phyloP scores from a whole-genome alignment of 768 basidiomycete genomes.

The Kwoniella botswanensis region DNA sequence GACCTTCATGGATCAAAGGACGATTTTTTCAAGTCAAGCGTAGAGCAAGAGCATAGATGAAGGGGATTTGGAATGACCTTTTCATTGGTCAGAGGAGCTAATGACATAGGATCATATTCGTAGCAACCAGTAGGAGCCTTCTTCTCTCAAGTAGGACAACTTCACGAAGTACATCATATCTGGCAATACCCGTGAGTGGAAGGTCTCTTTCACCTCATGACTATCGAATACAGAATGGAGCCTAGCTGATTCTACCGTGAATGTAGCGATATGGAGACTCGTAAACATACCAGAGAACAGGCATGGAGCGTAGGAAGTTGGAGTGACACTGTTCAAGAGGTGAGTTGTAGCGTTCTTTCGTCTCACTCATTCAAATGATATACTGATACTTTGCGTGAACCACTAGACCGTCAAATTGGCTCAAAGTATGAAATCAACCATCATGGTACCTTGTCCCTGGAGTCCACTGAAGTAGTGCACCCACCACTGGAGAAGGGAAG shows the following conservation, averaged over 20 bases:
- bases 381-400: too few species aligned
- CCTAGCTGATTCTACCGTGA: not conserved
- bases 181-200: conserved; percentile 90
- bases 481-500: not conserved
- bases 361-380: too few species aligned
- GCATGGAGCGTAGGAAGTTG: conserved; percentile 96
- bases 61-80: too few species aligned
- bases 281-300: conserved; percentile 82
- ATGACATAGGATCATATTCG: not conserved
- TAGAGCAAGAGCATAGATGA: too few species aligned
- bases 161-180: conserved; percentile 81
- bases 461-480: conserved; percentile 47
- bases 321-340: conserved; percentile 93
- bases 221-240: not conserved
- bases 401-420: conserved; percentile 84
- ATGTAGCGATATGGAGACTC: conserved; percentile 66
- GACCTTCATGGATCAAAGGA: too few species aligned
- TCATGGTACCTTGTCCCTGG: conserved; percentile 63
- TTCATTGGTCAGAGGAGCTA: conserved; percentile 57
- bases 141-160: conserved; percentile 58
- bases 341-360: conserved; percentile 48
- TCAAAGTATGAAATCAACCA: conserved; percentile 81
- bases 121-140: conserved; percentile 57
- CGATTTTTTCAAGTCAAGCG: too few species aligned
- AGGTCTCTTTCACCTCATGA: not conserved